Conservation (phyloP, 305 asterid genomes). For the Fraxinus xanthoxyloides region DNA sequence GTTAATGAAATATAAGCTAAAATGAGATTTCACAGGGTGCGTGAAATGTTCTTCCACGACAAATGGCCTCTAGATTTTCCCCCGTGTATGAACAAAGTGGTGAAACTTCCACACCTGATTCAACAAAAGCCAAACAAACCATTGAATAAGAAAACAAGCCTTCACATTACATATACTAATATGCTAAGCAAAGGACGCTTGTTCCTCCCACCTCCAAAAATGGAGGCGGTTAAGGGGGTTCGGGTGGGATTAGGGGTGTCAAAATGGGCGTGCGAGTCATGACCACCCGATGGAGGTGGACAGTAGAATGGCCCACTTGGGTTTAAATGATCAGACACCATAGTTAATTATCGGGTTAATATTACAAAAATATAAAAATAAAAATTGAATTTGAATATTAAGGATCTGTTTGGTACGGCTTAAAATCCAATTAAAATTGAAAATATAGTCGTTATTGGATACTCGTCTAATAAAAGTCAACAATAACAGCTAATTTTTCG, state of each 20-base stretch:
- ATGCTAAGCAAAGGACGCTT: background rate
- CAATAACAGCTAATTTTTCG: too few species aligned
- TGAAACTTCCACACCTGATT: slow-evolving; percentile 88
- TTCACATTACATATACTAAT: background rate
- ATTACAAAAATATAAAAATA: background rate
- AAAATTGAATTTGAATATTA: background rate
- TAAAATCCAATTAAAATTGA: too few species aligned
- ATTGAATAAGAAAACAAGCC: background rate
- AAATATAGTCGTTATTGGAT: too few species aligned
- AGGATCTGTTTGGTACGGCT: too few species aligned
- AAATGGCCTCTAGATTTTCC: slow-evolving; percentile 84
- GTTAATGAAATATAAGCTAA: background rate
- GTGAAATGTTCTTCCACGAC: slow-evolving; percentile 92
- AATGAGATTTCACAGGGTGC: slow-evolving; percentile 35
- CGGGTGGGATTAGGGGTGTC: background rate
- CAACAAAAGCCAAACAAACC: background rate
- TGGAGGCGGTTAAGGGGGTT: background rate
- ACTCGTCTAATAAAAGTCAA: too few species aligned
- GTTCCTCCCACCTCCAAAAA: background rate
- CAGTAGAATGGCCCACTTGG: background rate
- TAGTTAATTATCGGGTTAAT: background rate
- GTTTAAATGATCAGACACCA: background rate
- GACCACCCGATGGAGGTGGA: background rate
- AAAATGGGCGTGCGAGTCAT: background rate
- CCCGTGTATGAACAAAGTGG: slow-evolving; percentile 93